Evolutionary conservation across 345 rosid genomes (phyloP).

Genomic region (Brassica nigra): DNA sequence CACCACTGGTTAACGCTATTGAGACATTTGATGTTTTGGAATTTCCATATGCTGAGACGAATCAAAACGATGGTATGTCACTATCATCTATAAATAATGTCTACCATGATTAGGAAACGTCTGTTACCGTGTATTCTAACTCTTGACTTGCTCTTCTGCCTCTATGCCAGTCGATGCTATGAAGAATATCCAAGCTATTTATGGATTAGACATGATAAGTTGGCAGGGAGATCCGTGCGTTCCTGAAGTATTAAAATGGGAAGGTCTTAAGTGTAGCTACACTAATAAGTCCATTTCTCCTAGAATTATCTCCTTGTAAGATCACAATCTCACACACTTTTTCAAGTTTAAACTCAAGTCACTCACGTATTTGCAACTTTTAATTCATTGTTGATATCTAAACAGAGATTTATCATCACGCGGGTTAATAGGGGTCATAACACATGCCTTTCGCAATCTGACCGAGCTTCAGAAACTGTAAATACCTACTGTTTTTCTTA

Average conservation of each 20-base stretch:
- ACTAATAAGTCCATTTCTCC: constrained; percentile 29
- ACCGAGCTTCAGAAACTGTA: constrained; percentile 25
- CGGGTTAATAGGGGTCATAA: constrained; percentile 41
- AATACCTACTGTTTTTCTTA: not conserved
- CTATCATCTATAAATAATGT: not conserved
- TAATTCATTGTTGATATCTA: too few species aligned
- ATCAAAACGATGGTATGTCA: constrained; percentile 38
- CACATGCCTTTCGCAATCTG: constrained; percentile 31
- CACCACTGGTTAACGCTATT: constrained; percentile 41
- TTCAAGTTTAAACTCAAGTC: not conserved
- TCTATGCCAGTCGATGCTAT: constrained; percentile 25
- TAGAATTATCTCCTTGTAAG: constrained; percentile 48
- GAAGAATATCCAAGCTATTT: constrained; percentile 32
- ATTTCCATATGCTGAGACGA: constrained; percentile 25
- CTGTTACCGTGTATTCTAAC: not conserved
- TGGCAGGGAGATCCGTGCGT: constrained; percentile 65
- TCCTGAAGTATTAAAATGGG: constrained; percentile 37
- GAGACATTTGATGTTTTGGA: constrained; percentile 32
- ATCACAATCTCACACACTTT: not conserved
- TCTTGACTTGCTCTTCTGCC: not conserved
- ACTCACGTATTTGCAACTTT: too few species aligned
- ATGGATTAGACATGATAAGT: constrained; percentile 39
- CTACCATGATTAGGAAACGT: not conserved
- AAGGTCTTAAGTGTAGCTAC: constrained; percentile 49
- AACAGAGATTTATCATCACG: constrained; percentile 37